phyloP scores from a whole-genome alignment of 208 protist species.

The Acanthamoeba royreba region DNA sequence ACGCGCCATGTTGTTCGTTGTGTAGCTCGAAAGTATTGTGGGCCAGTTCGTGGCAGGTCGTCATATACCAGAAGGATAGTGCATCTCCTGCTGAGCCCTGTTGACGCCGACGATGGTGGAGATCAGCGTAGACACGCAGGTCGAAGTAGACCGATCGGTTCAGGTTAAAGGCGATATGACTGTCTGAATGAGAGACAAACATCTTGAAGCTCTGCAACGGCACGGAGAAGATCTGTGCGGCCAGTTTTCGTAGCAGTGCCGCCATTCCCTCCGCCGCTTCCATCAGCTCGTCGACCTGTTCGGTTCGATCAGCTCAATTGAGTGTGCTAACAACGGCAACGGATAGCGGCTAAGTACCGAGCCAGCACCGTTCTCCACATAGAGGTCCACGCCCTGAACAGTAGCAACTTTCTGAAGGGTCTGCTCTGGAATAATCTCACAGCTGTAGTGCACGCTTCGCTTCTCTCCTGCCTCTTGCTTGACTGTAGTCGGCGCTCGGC shows the following conservation, averaged over 20 bases:
- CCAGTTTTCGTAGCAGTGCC: not conserved
- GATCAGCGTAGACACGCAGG: not conserved
- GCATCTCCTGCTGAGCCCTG: too few species aligned
- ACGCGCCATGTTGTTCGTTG: not conserved
- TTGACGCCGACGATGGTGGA: not conserved
- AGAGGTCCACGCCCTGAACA: not conserved
- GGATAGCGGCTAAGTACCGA: too few species aligned
- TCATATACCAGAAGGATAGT: not conserved
- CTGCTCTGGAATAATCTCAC: not conserved
- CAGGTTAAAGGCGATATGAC: not conserved
- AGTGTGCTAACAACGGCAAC: too few species aligned
- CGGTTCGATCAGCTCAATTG: too few species aligned
- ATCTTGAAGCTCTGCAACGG: not conserved
- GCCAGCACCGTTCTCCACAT: not conserved
- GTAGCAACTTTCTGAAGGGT: not conserved
- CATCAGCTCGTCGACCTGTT: not conserved
- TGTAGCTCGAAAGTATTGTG: not conserved
- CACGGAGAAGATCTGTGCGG: not conserved
- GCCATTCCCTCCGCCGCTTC: not conserved
- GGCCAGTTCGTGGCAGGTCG: not conserved
- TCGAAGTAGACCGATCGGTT: not conserved
- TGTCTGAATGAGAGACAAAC: not conserved
- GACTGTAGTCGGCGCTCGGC: not conserved
- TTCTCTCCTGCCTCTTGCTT: not conserved
- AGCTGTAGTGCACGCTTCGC: conserved; percentile 1